Base-by-base conservation (phyloP, 2,329 filamentous ascomycete genomes). In the Rutstroemia sp. region DNA sequence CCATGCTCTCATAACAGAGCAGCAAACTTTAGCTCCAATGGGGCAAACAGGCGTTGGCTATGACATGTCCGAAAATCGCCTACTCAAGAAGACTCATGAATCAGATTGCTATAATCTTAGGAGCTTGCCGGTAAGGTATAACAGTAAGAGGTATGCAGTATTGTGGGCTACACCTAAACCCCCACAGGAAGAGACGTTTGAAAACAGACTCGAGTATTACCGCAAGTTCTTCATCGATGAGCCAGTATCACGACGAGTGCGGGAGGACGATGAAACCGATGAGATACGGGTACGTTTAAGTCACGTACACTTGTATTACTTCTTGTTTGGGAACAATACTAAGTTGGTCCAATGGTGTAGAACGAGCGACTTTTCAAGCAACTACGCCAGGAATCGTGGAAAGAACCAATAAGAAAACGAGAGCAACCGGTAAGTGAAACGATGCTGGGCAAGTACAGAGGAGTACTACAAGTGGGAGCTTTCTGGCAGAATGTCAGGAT, bases 401-500 rank as follows among this genome's bases (percentile, higher is more conserved):
- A 55, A 18, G 30, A 16, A 23, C 19, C 37, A 30, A n/a, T 27
- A 38, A 25, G 47, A 27, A 21, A 41, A 56, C 18, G 10, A 5
- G 14, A 48, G 9, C 46, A 25, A 38, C 42, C 19, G n/a, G 27
- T 44, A 18, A 45, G 21, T 23, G 14, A 38, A 53, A 52, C 23
- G 25, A 7, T 5, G 25, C 41, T 30, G 30, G 25, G 52, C 14
- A 14, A 54, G 4, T 51, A 55, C 23, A 56, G 60, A 54, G 53
- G 56, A 30, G 54, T 57, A 34, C 30, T 59, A 10, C 37, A 62
- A 44, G 48, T 47, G 18, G 60, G 60, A 55, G 56, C 56, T 12
- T 65, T 60, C 52, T 66, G 64, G 64, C 56, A 58, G 5, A 54
- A 62, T 14, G 30, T 65, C 16, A 60, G 62, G 48, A 52, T 27